Evolutionary conservation across 2,329 filamentous ascomycete species (phyloP).

Genomic region (Pseudonectria foliicola): DNA sequence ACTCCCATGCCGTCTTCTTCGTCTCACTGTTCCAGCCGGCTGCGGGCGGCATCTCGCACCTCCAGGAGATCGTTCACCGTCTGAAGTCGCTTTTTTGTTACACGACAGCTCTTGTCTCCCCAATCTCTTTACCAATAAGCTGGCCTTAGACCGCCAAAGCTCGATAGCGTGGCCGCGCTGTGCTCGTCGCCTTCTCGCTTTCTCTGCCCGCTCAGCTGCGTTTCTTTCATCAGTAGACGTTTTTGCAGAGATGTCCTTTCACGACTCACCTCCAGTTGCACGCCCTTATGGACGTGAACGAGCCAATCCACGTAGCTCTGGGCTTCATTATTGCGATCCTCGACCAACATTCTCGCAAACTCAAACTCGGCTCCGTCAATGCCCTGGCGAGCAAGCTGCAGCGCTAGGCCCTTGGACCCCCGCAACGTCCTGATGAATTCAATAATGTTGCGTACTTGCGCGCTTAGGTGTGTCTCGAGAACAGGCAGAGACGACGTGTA

Average conservation of each 20-base stretch:
- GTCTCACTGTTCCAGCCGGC: no score
- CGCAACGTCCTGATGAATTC: constrained; percentile 76
- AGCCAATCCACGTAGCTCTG: constrained; percentile 99
- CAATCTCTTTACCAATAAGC: constrained; percentile 46
- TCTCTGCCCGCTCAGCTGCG: constrained; percentile 63
- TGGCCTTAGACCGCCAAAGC: constrained; percentile 52
- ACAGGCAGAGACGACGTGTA: constrained; percentile 75
- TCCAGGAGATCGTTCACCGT: no score
- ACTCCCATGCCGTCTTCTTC: background rate
- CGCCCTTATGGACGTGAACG: constrained; percentile 86
- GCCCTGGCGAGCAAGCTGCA: constrained; percentile 87
- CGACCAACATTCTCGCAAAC: constrained; percentile 83
- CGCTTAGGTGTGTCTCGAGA: constrained; percentile 86
- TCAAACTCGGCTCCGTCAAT: constrained; percentile 94
- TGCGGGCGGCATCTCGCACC: no score
- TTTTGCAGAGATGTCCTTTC: constrained; percentile 5
- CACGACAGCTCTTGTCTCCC: constrained; percentile 3
- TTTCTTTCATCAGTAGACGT: constrained; percentile 7
- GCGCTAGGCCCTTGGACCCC: constrained; percentile 78
- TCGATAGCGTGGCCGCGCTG: constrained; percentile 38
- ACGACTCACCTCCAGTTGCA: constrained; percentile 72
- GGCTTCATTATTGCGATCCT: constrained; percentile 95
- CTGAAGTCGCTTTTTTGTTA: constrained; percentile 9
- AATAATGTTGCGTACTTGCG: constrained; percentile 87
- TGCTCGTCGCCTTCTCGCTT: constrained; percentile 58